These are phyloP conservation scores for Trichoderma erinaceum DNA, from an alignment of 495 filamentous ascomycete genomes.

Conservation along the genomic window DNA sequence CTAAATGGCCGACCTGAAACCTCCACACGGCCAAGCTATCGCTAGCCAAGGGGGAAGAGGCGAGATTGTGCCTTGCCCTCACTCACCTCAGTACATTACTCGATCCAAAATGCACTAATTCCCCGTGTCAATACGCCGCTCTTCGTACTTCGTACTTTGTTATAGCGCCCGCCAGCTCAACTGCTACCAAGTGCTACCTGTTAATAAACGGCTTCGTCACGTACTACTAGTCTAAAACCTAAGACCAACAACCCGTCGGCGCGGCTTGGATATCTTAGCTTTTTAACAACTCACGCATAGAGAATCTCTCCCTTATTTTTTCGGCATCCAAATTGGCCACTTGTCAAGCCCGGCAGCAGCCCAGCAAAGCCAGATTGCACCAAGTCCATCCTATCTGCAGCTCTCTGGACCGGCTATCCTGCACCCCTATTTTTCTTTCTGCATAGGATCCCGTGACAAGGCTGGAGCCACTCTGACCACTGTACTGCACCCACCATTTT, in stretches of 20 bases:
- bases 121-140: background rate
- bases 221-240: background rate
- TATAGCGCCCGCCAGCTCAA: background rate
- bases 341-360: background rate
- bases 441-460: slow-evolving; percentile 8
- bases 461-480: slow-evolving; percentile 7
- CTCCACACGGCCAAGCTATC: slow-evolving; percentile 1
- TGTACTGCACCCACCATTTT: background rate
- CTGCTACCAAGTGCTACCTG: background rate
- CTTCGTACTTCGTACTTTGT: background rate
- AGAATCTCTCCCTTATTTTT: background rate
- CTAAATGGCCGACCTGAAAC: slow-evolving; percentile 7
- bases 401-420: background rate
- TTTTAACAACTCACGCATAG: background rate
- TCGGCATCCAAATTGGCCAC: background rate
- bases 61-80: background rate
- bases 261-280: background rate
- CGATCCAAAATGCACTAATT: background rate
- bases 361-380: background rate
- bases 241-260: background rate
- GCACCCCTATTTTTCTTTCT: background rate
- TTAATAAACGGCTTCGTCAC: background rate
- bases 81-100: background rate
- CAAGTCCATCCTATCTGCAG: background rate
- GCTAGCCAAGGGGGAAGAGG: background rate